phyloP scores from a whole-genome alignment of 345 rosid genomes.

The Salix suchowensis region DNA sequence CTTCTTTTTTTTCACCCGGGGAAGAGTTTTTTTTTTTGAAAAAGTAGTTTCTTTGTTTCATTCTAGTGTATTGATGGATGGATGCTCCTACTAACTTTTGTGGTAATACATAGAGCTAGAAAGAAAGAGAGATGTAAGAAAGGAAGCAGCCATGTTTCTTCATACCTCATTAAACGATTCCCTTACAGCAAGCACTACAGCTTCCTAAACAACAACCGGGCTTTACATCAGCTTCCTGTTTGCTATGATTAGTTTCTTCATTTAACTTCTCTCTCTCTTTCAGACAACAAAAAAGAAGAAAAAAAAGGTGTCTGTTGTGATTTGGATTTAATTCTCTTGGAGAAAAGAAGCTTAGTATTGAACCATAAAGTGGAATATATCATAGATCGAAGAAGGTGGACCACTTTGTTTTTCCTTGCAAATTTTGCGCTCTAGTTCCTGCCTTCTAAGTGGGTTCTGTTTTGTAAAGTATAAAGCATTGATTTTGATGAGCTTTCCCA shows the following conservation, averaged over 20 bases:
- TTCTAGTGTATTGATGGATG: conserved; percentile 18
- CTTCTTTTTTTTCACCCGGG: background rate
- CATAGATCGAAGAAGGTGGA: conserved; percentile 17
- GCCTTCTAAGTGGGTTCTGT: conserved; percentile 8
- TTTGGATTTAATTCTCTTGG: conserved; percentile 15
- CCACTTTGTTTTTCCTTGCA: conserved; percentile 22
- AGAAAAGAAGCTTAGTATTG: conserved; percentile 22
- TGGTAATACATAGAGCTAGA: conserved; percentile 21
- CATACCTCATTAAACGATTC: conserved; percentile 50
- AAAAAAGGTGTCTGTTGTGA: conserved; percentile 16
- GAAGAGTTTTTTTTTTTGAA: conserved; percentile 10
- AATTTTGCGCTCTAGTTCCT: conserved; percentile 5
- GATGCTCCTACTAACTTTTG: too few species aligned
- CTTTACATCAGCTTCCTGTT: conserved; percentile 36
- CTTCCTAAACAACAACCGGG: conserved; percentile 37
- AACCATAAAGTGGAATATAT: conserved; percentile 15
- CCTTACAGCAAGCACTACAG: conserved; percentile 23
- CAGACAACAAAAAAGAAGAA: background rate
- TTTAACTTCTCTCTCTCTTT: background rate
- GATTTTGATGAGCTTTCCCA: conserved; percentile 11
- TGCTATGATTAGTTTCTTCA: conserved; percentile 37
- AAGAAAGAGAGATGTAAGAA: conserved; percentile 11
- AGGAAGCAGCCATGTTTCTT: conserved; percentile 33
- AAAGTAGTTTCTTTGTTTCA: conserved; percentile 31
- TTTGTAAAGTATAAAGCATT: conserved; percentile 7